Conservation (phyloP, 176 grass and related monocot species). For the Stipa capillata region DNA sequence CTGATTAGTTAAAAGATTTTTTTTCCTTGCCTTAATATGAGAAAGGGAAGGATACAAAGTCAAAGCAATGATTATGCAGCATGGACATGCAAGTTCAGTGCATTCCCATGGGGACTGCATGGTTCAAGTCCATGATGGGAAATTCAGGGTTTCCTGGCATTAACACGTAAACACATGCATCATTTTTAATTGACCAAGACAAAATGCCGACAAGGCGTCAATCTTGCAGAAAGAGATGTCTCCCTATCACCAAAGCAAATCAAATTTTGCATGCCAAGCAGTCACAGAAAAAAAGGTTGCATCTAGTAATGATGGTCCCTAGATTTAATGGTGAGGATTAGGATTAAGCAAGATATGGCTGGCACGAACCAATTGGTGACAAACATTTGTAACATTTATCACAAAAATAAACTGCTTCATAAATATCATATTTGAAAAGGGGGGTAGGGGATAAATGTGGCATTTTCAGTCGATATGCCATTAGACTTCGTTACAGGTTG, state of each 20-base stretch:
- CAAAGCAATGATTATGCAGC: not conserved
- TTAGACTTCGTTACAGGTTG: not conserved
- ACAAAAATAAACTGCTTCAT: not conserved
- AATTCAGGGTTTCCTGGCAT: not conserved
- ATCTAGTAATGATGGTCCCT: not conserved
- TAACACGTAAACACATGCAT: not conserved
- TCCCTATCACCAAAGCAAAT: not conserved
- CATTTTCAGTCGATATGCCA: not conserved
- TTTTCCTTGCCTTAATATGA: not conserved
- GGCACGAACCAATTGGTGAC: not conserved
- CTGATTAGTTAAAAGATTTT: not conserved
- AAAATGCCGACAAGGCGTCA: not conserved
- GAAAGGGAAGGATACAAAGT: not conserved
- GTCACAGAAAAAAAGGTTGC: not conserved
- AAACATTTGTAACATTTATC: not conserved
- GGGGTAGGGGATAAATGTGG: not conserved
- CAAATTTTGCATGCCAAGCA: not conserved
- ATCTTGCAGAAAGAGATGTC: not conserved
- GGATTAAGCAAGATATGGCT: not conserved
- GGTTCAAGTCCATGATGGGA: not conserved
- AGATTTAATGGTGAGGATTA: not conserved
- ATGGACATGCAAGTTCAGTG: not conserved
- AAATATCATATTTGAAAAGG: not conserved
- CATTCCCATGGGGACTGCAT: not conserved
- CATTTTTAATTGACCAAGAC: not conserved